phyloP scores from a whole-genome alignment of 2,329 filamentous ascomycete species.

The Alternaria hordeiaustralica region DNA sequence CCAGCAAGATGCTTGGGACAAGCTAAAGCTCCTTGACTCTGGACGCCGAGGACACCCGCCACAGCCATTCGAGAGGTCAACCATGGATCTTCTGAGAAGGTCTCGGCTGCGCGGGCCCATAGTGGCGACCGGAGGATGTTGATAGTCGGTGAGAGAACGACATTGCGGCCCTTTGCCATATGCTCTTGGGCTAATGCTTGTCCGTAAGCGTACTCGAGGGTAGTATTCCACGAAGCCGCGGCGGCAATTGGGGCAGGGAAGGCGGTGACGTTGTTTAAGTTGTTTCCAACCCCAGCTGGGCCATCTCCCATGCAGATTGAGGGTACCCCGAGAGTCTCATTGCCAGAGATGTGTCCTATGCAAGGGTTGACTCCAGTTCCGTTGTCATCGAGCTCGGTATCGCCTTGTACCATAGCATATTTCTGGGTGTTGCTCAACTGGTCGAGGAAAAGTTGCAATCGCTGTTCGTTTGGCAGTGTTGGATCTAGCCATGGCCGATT shows the following conservation, averaged over 20 bases:
- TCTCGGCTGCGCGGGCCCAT: constrained; percentile 13
- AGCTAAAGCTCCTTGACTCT: constrained; percentile 47
- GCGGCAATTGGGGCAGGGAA: not conserved
- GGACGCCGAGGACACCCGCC: constrained; percentile 47
- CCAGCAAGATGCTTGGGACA: constrained; percentile 65
- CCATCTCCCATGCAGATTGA: constrained; percentile 9
- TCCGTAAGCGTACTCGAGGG: constrained; percentile 1
- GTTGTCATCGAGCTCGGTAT: constrained; percentile 4
- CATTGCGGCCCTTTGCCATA: constrained; percentile 2
- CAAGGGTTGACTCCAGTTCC: constrained; percentile 2
- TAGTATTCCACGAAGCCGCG: not conserved
- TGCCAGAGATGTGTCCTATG: constrained; percentile 5
- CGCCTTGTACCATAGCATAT: constrained; percentile 5
- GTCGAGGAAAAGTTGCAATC: not conserved
- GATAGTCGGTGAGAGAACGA: constrained; percentile 31
- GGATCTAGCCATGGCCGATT: constrained; percentile 1
- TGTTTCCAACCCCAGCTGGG: constrained; percentile 5
- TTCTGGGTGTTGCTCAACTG: constrained; percentile 7
- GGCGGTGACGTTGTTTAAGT: not conserved
- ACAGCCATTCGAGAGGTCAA: constrained; percentile 3
- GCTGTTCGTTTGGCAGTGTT: not conserved
- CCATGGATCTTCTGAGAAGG: constrained; percentile 9
- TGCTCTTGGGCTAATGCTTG: constrained; percentile 1
- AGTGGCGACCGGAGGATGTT: constrained; percentile 21
- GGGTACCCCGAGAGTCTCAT: not conserved